phyloP scores from a whole-genome alignment of 2,329 filamentous ascomycete species.

The Botryotinia convoluta region DNA sequence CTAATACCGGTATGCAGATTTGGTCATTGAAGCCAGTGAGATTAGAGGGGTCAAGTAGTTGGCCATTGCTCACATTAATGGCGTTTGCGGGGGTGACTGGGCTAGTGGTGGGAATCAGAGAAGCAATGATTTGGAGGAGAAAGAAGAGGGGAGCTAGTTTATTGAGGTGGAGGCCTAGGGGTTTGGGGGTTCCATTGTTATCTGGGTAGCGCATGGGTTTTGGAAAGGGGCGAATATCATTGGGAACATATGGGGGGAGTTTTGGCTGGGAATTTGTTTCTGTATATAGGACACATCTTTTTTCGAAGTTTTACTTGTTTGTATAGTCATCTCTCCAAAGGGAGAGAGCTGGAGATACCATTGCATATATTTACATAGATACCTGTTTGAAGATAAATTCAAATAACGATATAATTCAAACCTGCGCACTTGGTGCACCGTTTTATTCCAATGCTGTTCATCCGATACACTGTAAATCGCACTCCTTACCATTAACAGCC shows the following conservation, averaged over 20 bases:
- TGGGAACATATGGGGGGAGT: background rate
- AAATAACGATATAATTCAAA: background rate
- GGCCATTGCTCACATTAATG: slow-evolving; percentile 9
- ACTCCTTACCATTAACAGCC: background rate
- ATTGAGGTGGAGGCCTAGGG: slow-evolving; percentile 9
- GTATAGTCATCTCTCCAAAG: too few species aligned
- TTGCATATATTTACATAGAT: background rate
- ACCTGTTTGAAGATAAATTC: background rate
- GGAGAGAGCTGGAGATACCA: background rate
- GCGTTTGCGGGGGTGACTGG: slow-evolving; percentile 4
- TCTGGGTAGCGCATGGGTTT: background rate
- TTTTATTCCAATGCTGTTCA: background rate
- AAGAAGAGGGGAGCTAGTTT: slow-evolving; percentile 8
- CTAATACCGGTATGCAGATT: slow-evolving; percentile 15
- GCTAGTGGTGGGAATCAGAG: slow-evolving; percentile 13
- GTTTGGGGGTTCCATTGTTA: slow-evolving; percentile 14
- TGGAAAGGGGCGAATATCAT: background rate
- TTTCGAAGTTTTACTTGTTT: background rate
- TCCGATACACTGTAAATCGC: background rate
- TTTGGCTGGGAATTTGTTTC: background rate
- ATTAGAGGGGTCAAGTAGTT: slow-evolving; percentile 9
- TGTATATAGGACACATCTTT: background rate
- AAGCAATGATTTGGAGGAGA: slow-evolving; percentile 11
- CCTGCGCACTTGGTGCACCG: background rate
- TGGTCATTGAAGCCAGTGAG: slow-evolving; percentile 13